Conservation (phyloP, 768 basidiomycete species). For the Lactarius akahatsu region DNA sequence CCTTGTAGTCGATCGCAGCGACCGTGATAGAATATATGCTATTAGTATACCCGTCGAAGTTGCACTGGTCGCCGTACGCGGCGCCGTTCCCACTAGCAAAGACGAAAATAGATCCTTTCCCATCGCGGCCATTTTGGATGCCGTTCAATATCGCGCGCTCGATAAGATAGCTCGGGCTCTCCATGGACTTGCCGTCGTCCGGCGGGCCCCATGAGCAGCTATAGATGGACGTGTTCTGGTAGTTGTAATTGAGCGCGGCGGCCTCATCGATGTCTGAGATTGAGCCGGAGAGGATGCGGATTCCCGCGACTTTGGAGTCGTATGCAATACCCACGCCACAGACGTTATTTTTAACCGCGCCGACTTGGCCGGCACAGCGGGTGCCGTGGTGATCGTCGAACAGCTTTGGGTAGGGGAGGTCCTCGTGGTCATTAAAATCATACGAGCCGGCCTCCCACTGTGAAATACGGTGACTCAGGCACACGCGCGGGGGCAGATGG, state of each 20-base stretch:
- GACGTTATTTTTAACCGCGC: constrained; percentile 86
- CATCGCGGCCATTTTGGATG: constrained; percentile 81
- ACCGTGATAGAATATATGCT: constrained; percentile 96
- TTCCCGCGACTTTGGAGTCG: constrained; percentile 84
- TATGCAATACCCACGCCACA: constrained; percentile 97
- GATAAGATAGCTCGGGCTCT: constrained; percentile 87
- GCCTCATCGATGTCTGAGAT: constrained; percentile 97
- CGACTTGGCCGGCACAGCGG: constrained; percentile 95
- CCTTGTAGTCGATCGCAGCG: constrained; percentile 91
- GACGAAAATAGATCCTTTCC: constrained; percentile 92
- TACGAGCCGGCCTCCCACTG: constrained; percentile 87
- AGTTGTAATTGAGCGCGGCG: constrained; percentile 90
- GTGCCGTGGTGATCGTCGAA: constrained; percentile 96
- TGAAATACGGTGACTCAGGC: background rate
- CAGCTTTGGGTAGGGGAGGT: constrained; percentile 82
- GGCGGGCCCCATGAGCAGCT: constrained; percentile 99
- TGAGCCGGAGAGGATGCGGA: constrained; percentile 92
- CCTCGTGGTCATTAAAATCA: constrained; percentile 93
- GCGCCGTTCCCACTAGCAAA: constrained; percentile 99
- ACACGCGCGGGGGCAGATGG: background rate
- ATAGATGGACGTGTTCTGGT: constrained; percentile 87
- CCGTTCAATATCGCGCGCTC: constrained; percentile 94
- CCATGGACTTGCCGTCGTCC: constrained; percentile 93
- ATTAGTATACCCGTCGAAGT: constrained; percentile 99
- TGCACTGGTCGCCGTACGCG: constrained; percentile 89